Evolutionary conservation across 257 asterid species (phyloP).

Genomic region (Prunella vulgaris): DNA sequence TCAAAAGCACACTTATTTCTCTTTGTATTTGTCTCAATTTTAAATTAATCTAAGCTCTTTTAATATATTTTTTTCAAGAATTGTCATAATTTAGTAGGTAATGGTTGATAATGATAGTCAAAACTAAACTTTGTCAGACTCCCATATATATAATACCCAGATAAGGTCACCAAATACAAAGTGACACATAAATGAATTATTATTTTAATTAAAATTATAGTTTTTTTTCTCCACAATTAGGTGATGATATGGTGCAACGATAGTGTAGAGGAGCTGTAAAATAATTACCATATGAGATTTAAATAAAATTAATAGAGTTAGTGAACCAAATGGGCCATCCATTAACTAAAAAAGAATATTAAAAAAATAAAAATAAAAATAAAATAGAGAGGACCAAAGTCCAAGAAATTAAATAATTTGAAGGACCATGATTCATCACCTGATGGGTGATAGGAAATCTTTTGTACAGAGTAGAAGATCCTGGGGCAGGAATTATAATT

Average conservation of each 20-base stretch:
- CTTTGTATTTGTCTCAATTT: too few relatives aligned
- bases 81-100: conserved; percentile 49
- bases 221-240: conserved; percentile 26
- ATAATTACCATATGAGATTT: neutral
- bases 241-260: conserved; percentile 25
- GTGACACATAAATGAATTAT: conserved; percentile 24
- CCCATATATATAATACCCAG: conserved; percentile 32
- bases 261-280: conserved; percentile 14
- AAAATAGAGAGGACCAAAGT: conserved; percentile 12
- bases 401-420: conserved; percentile 31
- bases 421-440: conserved; percentile 50
- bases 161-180: conserved; percentile 37
- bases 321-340: conserved; percentile 56
- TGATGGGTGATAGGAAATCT: conserved; percentile 61
- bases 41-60: neutral
- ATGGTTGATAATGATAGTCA: conserved; percentile 63
- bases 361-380: neutral
- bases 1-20: too few relatives aligned
- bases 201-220: neutral
- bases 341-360: conserved; percentile 28
- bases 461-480: conserved; percentile 61
- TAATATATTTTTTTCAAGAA: neutral
- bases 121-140: conserved; percentile 38
- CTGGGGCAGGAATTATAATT: conserved; percentile 26
- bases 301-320: conserved; percentile 25